Evolutionary conservation across 2,329 filamentous ascomycete species (phyloP), one percentile per base, ranked within the genome.

Genomic region (Cytospora schulzeri): DNA sequence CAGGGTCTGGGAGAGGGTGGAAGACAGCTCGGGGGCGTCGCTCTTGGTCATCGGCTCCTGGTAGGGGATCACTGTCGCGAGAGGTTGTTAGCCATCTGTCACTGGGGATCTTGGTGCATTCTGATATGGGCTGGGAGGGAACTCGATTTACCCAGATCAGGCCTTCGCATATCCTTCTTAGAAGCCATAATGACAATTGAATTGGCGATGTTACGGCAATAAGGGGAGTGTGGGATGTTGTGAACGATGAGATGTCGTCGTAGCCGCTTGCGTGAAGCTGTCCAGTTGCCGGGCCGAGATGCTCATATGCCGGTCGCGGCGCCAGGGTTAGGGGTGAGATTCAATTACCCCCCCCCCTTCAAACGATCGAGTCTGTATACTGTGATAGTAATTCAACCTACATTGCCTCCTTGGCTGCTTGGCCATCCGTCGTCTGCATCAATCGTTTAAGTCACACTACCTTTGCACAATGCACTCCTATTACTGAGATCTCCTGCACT

Each of bases 61-160:
- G 77, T 95, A 97, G 66, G 93, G 93, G 71, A 97, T 91, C 75
- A 93, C 93, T 97, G 75, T 33, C 48, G 26, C 58, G 22, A 41
- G 31, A 35, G 26, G 17, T 17, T 57, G n/a, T 66, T 41, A 59
- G 58, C 41, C 50, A 50, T 56, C n/a, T 55, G 56, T 41, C 50
- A 54, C 28, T 35, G 45, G 22, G 8, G 14, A 7, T 31, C 33
- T 54, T 28, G 14, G 15, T 2, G 5, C 38, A 41, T 6, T 11
- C 4, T 19, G 12, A 2, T 14, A 35, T 11, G 4, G 9, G 15
- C n/a, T n/a, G 22, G 8, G 11, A 15, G 31, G 33, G 29, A 19
- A 9, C 8, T 24, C 9, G 45, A 69, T 78, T 71, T 69, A 82
- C 80, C 76, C 72, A 82, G 72, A 68, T 82, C 80, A 31, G 77